Conservation (phyloP, 2,329 filamentous ascomycete genomes). For the Dactylella cylindrospora region DNA sequence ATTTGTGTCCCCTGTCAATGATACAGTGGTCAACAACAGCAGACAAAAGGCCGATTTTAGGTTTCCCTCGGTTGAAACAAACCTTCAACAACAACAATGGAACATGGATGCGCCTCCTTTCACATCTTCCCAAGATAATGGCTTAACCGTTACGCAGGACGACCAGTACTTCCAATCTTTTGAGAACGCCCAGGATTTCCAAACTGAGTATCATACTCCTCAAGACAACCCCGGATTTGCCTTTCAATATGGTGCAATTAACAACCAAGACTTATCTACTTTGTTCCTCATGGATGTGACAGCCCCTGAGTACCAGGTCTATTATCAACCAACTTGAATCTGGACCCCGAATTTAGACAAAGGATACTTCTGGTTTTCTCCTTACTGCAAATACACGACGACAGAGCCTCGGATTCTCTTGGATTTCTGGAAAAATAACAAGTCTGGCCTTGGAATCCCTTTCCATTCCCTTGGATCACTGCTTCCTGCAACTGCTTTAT, state of each 20-base stretch:
- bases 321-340: too few relatives aligned
- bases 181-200: slow-evolving; percentile 14
- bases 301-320: neutral
- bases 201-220: slow-evolving; percentile 30
- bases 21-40: too few relatives aligned
- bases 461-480: too few relatives aligned
- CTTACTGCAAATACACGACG: neutral
- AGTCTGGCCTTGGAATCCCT: slow-evolving; percentile 2
- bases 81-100: slow-evolving; percentile 20
- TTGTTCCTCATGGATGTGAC: neutral
- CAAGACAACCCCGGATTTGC: slow-evolving; percentile 17
- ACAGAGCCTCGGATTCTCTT: slow-evolving; percentile 4
- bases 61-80: too few relatives aligned
- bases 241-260: neutral
- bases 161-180: slow-evolving; percentile 7
- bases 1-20: too few relatives aligned
- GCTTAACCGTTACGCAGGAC: slow-evolving; percentile 1
- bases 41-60: too few relatives aligned
- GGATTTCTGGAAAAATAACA: slow-evolving; percentile 1
- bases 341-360: neutral
- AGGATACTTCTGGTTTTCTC: too few relatives aligned
- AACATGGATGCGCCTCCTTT: slow-evolving; percentile 7
- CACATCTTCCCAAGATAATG: slow-evolving; percentile 20
- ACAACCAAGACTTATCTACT: neutral
- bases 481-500: too few relatives aligned